A percentile compares a stretch with the other conserved stretches of the same genome.
Evolutionary conservation across 2,329 filamentous ascomycete species (phyloP).

Genomic region (Thelonectria blattea): DNA sequence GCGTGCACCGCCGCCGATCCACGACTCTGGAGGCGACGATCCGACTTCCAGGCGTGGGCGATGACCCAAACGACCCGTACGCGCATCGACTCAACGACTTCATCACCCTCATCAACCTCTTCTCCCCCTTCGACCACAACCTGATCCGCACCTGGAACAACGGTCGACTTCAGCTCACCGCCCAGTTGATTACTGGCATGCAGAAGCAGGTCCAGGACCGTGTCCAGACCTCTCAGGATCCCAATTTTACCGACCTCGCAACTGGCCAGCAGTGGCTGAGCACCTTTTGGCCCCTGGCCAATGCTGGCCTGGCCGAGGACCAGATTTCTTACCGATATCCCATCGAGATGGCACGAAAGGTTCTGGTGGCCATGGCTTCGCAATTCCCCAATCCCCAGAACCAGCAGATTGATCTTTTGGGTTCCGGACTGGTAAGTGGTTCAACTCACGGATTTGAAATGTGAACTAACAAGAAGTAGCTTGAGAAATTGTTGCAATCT

Average conservation of each 20-base stretch:
- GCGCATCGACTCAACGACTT: constrained; percentile 62
- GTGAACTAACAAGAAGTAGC: constrained; percentile 49
- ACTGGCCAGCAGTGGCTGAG: constrained; percentile 70
- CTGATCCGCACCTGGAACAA: constrained; percentile 73
- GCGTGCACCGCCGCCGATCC: constrained; percentile 72
- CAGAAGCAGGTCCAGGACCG: constrained; percentile 68
- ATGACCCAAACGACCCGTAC: constrained; percentile 64
- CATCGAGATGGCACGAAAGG: constrained; percentile 65
- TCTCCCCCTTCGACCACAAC: constrained; percentile 69
- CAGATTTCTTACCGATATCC: constrained; percentile 68
- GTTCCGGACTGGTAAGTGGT: constrained; percentile 70
- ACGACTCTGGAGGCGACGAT: constrained; percentile 74
- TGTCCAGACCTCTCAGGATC: constrained; percentile 58
- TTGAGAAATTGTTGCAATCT: constrained; percentile 82
- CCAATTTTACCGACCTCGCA: constrained; percentile 60
- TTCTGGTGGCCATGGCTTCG: constrained; percentile 69
- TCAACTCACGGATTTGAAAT: too few relatives aligned
- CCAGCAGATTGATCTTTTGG: constrained; percentile 75
- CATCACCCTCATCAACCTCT: constrained; percentile 66
- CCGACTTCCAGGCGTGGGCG: constrained; percentile 65
- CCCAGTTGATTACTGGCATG: constrained; percentile 61
- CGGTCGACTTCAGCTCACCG: constrained; percentile 61
- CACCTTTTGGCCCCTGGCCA: constrained; percentile 67
- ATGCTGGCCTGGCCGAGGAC: constrained; percentile 55
- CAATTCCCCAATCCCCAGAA: constrained; percentile 73